These are phyloP conservation scores for Fomitopsis palustris DNA, from an alignment of 1,284 basidiomycete genomes.

Conservation along the genomic window DNA sequence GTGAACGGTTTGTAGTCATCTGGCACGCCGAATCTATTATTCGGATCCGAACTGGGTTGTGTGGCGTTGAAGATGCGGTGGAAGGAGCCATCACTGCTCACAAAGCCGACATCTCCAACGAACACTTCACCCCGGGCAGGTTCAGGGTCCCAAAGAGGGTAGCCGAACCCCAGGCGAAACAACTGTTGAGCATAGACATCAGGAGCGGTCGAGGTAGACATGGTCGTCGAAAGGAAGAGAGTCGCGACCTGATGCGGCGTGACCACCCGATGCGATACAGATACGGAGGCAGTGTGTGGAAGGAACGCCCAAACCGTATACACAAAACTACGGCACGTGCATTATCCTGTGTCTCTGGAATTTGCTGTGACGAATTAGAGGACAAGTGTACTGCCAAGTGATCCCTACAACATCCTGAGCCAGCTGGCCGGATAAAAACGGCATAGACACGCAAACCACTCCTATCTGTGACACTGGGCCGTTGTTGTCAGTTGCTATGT, in stretches of 20 bases:
- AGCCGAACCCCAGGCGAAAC: conserved; percentile 13
- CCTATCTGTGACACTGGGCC: no score
- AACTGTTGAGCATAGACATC: conserved; percentile 17
- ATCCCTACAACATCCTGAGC: no score
- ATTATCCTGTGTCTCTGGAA: not conserved
- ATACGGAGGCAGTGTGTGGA: not conserved
- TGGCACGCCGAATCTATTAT: conserved; percentile 18
- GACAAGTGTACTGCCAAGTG: conserved; percentile 23
- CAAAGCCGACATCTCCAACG: conserved; percentile 29
- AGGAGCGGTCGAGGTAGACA: conserved; percentile 2
- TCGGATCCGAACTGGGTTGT: conserved; percentile 11
- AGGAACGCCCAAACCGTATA: not conserved
- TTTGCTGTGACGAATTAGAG: no score
- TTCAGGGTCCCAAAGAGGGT: conserved; percentile 22
- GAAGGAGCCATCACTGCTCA: conserved; percentile 23
- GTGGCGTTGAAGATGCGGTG: conserved; percentile 29
- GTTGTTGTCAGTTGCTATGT: no score
- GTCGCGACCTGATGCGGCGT: not conserved
- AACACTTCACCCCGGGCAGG: conserved; percentile 11
- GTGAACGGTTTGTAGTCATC: conserved; percentile 12
- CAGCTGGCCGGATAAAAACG: no score
- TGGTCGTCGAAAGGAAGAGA: not conserved
- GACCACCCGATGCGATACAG: not conserved
- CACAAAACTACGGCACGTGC: not conserved
- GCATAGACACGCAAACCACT: no score